Evolutionary conservation across 495 filamentous ascomycete genomes (phyloP).

Genomic region (Trichoderma orchidacearum): DNA sequence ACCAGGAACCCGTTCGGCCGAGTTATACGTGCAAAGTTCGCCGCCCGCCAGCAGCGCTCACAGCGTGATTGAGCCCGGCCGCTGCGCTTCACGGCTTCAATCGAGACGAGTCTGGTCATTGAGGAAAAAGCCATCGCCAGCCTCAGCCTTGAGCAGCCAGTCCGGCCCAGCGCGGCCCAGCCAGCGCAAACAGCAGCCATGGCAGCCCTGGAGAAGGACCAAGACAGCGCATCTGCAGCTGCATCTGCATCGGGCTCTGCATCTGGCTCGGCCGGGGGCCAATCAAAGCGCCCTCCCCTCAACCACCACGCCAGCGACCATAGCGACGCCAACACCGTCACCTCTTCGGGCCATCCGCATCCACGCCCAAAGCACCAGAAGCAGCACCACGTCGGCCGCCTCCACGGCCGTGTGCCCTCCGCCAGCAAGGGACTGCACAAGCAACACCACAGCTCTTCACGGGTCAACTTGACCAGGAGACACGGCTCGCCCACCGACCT

Average conservation of each 20-base stretch:
- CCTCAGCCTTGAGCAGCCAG: not conserved
- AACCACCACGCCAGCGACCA: slow-evolving; percentile 22
- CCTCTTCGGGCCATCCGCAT: slow-evolving; percentile 13
- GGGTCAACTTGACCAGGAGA: slow-evolving; percentile 4
- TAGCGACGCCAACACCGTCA: slow-evolving; percentile 15
- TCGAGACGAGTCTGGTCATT: not conserved
- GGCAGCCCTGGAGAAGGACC: not conserved
- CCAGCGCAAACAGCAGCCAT: not conserved
- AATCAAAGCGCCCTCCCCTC: slow-evolving; percentile 33
- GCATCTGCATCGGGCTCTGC: not conserved
- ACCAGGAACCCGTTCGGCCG: not conserved
- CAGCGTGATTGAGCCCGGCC: too few relatives aligned
- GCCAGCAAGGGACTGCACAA: slow-evolving; percentile 29
- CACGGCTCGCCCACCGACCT: slow-evolving; percentile 8
- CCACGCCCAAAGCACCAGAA: slow-evolving; percentile 1
- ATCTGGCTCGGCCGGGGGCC: slow-evolving; percentile 18
- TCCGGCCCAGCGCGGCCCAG: not conserved
- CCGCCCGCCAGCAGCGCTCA: not conserved
- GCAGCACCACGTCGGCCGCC: slow-evolving; percentile 24
- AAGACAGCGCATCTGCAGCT: slow-evolving; percentile 3
- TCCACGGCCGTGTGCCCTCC: slow-evolving; percentile 28
- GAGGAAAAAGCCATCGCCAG: not conserved
- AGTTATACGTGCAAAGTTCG: too few relatives aligned
- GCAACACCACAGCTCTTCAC: slow-evolving; percentile 19
- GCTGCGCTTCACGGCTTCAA: not conserved